Evolutionary conservation across 1,284 basidiomycete genomes (phyloP), one percentile per base, ranked within the genome.

Genomic region (Neonothopanus nambi): DNA sequence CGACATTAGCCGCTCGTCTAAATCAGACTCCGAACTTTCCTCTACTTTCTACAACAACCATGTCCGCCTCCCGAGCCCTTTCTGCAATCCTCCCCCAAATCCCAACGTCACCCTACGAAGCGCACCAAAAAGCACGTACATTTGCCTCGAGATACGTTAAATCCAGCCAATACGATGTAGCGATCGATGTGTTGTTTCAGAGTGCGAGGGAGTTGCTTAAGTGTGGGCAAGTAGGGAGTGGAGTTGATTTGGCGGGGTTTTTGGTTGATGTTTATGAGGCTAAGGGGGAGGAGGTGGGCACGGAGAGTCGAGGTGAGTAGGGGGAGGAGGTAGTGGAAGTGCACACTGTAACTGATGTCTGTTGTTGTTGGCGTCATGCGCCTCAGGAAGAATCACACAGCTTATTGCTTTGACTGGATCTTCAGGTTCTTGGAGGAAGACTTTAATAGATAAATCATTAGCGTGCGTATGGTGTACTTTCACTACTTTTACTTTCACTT

Each of bases 121-220:
- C 93, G 0, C 95, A 97, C 63, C 94, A 97, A 69, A 96, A 96
- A 73, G 91, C 93, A 23, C 85, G 95, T 28, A 97, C 95, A 23
- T 95, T 95, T 59, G 93, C 93, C 5, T 87, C 93, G 11, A 82
- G 94, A 62, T 92, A 96, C 67, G 74, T 78, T 48, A 89, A 91
- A 69, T 85, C 91, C 3, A 79, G 78, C 1, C 87, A 93, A 61
- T 85, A 87, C 65, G 85, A 88, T 61, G 86, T 85, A 12, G 93
- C 93, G 13, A 87, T 93, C 69, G 89, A 94, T 68, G 89, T 97
- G 9, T 81, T 96, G 48, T 95, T 94, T 70, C 88, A 92, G 62
- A 87, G 85, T 37, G 85, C 92, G 2, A 79, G 87, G 46, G 91
- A 93, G 67, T 75, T 98, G 46, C 76, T 96, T 59, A 96, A 96